Percentiles rank a stretch among this genome's conserved stretches.
These are phyloP conservation scores for Daedalea quercina DNA, from an alignment of 768 basidiomycete species.

Conservation along the genomic window DNA sequence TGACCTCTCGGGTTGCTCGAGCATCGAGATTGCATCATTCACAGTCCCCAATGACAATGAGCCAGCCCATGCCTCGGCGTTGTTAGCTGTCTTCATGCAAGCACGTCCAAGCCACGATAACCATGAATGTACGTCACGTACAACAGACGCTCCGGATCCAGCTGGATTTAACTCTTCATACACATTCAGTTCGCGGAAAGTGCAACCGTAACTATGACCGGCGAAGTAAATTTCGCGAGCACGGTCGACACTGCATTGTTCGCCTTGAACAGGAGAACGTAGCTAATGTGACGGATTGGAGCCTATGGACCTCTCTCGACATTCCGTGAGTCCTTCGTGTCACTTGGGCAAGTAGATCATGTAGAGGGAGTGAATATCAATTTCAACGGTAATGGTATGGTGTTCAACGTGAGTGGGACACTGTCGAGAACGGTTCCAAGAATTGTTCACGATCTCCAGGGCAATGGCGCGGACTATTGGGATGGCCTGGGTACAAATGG, in stretches of 20 bases:
- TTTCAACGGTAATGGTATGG: background rate
- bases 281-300: background rate
- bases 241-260: background rate
- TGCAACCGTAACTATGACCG: slow-evolving; percentile 1
- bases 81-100: background rate
- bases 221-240: slow-evolving; percentile 2
- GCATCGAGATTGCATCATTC: slow-evolving; percentile 1
- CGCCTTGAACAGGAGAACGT: too few relatives aligned
- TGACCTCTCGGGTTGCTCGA: background rate
- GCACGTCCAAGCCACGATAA: background rate
- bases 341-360: background rate
- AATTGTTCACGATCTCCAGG: background rate
- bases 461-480: slow-evolving; percentile 7
- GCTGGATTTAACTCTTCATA: background rate
- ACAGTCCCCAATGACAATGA: background rate
- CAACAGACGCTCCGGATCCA: background rate
- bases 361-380: background rate
- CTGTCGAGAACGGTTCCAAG: too few relatives aligned
- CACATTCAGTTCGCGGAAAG: background rate
- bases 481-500: slow-evolving; percentile 26
- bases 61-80: background rate
- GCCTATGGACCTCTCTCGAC: slow-evolving; percentile 1
- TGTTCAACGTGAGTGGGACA: slow-evolving; percentile 2
- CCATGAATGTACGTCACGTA: background rate
- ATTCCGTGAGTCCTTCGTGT: background rate